Base-by-base conservation (phyloP, 441 rosid species). In the Syzygium malaccense region DNA sequence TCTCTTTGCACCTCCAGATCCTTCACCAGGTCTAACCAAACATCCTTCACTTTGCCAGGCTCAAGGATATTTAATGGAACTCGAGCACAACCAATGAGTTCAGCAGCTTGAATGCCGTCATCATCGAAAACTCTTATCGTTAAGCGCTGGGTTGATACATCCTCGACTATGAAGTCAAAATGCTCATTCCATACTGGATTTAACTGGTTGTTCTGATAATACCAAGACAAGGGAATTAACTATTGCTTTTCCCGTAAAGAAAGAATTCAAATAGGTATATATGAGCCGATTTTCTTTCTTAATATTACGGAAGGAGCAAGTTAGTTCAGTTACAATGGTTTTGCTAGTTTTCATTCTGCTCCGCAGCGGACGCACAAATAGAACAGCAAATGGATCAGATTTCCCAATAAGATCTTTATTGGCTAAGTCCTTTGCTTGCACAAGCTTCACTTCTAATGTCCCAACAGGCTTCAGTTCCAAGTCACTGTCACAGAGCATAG, bases 171-270 rank as follows among this genome's bases (percentile, higher is more conserved):
- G 91, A 98, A 97, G 91, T 96, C 97, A 89, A 93, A 98, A 89
- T 97, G 96, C 90, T 98, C 99, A 78, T 98, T 98, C 99, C 99
- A 98, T 15, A 98, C 93, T 33, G 99, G 99, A 91, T 96, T 96
- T 90, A 98, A 89, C 88, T 95, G 93, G 88, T 97, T 97, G 92
- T 90, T 94, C 99, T 98, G 93, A 79, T 87, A 51, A 33, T 41
- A 86, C 54, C 17, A 3, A 41, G 53, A 55, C 62, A 15, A 78
- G 11, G 90, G 45, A 11, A 75, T 37, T 86, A 79, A 25, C 55
- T 33, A 87, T 89, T 87, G 64, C 33, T 53, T 55, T 89, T 55
- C 68, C n/a, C 45, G 53, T 86, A 87, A 41, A 85, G 45, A 51
- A 20, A 58, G 64, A 85, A 75, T 86, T 68, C 11, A 30, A 28